phyloP scores from a whole-genome alignment of 768 basidiomycete species.

The Gautieria morchelliformis region DNA sequence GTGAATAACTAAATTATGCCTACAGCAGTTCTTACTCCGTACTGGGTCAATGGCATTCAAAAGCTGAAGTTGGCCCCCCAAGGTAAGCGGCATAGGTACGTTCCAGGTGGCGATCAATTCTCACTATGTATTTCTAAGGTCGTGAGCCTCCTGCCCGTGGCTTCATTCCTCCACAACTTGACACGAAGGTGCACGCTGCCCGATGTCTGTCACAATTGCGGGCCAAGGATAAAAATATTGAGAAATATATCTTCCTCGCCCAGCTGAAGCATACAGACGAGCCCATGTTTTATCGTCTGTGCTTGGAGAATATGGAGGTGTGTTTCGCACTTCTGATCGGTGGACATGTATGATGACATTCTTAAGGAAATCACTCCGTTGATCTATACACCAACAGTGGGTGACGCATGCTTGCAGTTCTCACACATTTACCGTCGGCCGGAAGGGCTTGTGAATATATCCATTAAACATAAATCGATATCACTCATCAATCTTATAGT shows the following conservation, averaged over 20 bases:
- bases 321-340: constrained; percentile 12
- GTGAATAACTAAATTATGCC: constrained; percentile 1
- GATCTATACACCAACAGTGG: constrained; percentile 89
- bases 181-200: constrained; percentile 39
- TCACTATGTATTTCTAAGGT: constrained; percentile 9
- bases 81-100: constrained; percentile 31
- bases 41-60: constrained; percentile 61
- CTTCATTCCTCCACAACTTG: constrained; percentile 49
- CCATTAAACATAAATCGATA: constrained; percentile 1
- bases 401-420: constrained; percentile 81
- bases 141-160: constrained; percentile 40
- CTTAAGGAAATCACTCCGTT: constrained; percentile 57
- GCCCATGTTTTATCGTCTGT: constrained; percentile 68
- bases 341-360: background rate
- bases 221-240: constrained; percentile 63
- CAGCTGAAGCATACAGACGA: constrained; percentile 65
- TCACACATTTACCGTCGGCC: constrained; percentile 68
- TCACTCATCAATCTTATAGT: constrained; percentile 31
- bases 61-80: constrained; percentile 53
- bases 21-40: constrained; percentile 51
- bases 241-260: constrained; percentile 81
- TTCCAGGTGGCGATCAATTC: constrained; percentile 7
- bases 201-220: constrained; percentile 65
- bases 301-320: constrained; percentile 61
- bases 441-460: constrained; percentile 51